Conservation (phyloP, 179 eudicot genomes). For the Carnegiea gigantea region DNA sequence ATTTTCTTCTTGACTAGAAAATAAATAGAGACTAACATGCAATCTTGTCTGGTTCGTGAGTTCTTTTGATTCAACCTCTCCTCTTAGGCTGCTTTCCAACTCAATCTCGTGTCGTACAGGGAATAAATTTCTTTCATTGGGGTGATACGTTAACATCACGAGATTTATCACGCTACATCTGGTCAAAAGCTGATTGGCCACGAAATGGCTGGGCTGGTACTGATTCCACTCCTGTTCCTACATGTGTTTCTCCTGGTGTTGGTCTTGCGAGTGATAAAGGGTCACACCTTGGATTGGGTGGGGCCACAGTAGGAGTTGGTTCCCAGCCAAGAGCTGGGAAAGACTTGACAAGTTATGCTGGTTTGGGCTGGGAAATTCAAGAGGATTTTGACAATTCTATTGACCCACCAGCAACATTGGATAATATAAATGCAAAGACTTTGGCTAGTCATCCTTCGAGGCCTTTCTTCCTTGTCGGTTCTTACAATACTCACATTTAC, state of each 20-base stretch:
- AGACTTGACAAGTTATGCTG: constrained; percentile 65
- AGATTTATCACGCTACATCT: constrained; percentile 59
- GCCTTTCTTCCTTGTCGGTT: constrained; percentile 92
- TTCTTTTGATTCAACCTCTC: background rate
- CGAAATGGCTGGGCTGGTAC: constrained; percentile 88
- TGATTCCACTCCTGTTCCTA: constrained; percentile 71
- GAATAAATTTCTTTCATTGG: constrained; percentile 76
- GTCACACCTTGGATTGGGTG: constrained; percentile 75
- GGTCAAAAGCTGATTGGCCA: constrained; percentile 97
- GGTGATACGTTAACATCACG: constrained; percentile 46
- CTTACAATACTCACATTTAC: constrained; percentile 81
- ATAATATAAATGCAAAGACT: constrained; percentile 64
- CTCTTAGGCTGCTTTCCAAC: constrained; percentile 4
- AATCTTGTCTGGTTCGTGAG: background rate
- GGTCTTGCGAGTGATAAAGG: constrained; percentile 69
- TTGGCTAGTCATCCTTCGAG: constrained; percentile 90
- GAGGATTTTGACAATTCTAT: constrained; percentile 71
- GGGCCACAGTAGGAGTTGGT: constrained; percentile 67
- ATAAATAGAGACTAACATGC: background rate
- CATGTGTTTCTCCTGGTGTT: constrained; percentile 74
- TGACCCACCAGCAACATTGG: constrained; percentile 85
- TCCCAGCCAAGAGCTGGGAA: constrained; percentile 51
- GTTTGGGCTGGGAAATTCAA: constrained; percentile 88
- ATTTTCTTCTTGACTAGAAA: background rate
- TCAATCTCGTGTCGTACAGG: constrained; percentile 45